Evolutionary conservation across 2,329 filamentous ascomycete genomes (phyloP), one percentile per base, ranked within the genome.

Genomic region (Gaeumannomyces tritici): DNA sequence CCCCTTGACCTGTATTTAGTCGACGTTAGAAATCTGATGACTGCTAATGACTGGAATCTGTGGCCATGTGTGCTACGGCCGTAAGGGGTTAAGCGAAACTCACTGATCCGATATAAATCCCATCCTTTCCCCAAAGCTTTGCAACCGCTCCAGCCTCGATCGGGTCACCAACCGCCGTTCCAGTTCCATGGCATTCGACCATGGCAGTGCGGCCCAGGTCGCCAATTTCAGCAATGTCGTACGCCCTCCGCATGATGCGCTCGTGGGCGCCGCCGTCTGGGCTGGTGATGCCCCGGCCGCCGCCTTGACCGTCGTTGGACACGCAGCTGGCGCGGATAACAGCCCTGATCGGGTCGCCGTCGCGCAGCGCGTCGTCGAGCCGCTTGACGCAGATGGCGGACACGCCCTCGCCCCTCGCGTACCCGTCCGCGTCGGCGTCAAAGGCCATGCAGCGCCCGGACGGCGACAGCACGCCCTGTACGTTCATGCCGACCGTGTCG

Each of bases 331-430:
- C 70, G 0, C 74, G 68, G 27, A 81, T 75, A 2, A 80, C 70
- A 0, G 73, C 73, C 1, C 75, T 69, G 6, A 79, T 69, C 0
- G 75, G 75, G 63, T 83, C 78, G 3, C 76, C 75, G 59, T 81
- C 80, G 3, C 71, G 69, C 5, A 84, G 63, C 0, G 81, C 82
- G 56, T 78, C 74, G 3, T 72, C 69, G 0, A 84, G 67, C 0
- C 67, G 71, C 69, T 84, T 84, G 0, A 85, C 63, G 7, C 77
- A 70, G 7, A 84, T 62, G 8, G 74, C 71, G 2, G 69, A 75
- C 18, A 78, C 67, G 6, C 77, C 82, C 64, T 85, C 82, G 2
- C 77, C 81, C 7, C 80, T 73, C 0, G 73, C 79, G 62, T 82
- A 84, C 0, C 82, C 82, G 61, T 81, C 73, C 0, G 79, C 82